Conservation (phyloP, 257 asterid genomes). For the Avicennia marina region DNA sequence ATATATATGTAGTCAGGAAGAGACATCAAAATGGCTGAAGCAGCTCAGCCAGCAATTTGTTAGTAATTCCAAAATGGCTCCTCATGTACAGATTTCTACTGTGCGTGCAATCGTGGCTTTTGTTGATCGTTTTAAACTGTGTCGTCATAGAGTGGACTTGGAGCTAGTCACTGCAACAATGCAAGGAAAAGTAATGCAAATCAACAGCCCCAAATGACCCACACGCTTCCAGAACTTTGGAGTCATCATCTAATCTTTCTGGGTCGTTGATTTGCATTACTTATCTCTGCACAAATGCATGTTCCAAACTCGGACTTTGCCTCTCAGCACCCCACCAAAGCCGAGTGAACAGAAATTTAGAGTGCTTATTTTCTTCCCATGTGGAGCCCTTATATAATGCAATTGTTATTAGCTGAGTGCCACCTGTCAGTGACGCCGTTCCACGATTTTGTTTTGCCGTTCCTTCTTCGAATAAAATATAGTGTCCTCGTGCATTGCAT, state of each 20-base stretch:
- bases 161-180: background rate
- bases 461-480: background rate
- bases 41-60: too few species aligned
- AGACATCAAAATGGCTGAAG: too few species aligned
- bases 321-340: background rate
- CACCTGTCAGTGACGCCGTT: background rate
- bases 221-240: background rate
- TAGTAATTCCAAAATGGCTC: too few species aligned
- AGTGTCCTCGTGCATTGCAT: constrained; percentile 13
- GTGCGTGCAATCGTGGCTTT: too few species aligned
- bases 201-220: constrained; percentile 20
- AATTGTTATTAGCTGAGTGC: background rate
- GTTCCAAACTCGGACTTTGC: background rate
- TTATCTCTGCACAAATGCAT: constrained; percentile 15
- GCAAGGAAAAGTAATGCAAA: constrained; percentile 24
- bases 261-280: constrained; percentile 27
- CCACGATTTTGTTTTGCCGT: background rate
- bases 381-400: background rate
- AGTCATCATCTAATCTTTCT: background rate
- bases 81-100: too few species aligned
- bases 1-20: too few species aligned
- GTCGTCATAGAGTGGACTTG: background rate
- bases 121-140: too few species aligned
- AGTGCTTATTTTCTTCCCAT: background rate
- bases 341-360: background rate